Evolutionary conservation across 306 rosid genomes (phyloP), one percentile per base, ranked within the genome.

Genomic region (Trifolium dubium): DNA sequence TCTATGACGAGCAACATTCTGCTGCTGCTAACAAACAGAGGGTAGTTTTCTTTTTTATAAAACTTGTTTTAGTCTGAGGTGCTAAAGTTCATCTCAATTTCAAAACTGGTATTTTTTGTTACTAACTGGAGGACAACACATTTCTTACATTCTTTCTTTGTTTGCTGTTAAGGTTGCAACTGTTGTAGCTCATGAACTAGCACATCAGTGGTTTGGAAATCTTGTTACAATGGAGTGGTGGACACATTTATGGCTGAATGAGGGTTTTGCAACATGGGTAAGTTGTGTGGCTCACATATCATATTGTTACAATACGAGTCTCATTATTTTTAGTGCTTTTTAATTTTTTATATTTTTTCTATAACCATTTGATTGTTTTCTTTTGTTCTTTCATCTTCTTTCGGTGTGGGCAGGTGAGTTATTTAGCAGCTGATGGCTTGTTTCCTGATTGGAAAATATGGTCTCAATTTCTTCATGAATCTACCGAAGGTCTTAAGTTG

Each of bases 161-260:
- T 32, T 74, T 80, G 5, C 68, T 81, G 61, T 70, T 39, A 64
- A 93, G 98, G 98, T 93, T 76, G 97, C 96, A 3, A 85, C 68
- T 63, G 93, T 88, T 18, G 98, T 93, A 76, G 92, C 97, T 72
- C 98, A 93, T 80, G 98, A 93, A 83, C 84, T 93, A 75, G 98
- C 98, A 47, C 98, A 93, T 69, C 97, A 93, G 76, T 93, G 98
- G 98, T 93, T 93, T 83, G 98, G 98, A 17, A 89, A 93, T 84
- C 97, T 93, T 73, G 98, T 93, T 70, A 93, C 97, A 18, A 91
- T 91, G 98, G 98, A 91, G 82, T 93, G 98, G 98, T 93, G 98
- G 98, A 91, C 96, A n/a, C 91, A 93, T 86, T 84, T 93, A 69
- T 93, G 98, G 98, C 79, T 93, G 81, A 93, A 93, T 76, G 98